Evolutionary conservation across 2,329 filamentous ascomycete species (phyloP).

Genomic region (Albophoma yamanashiensis): DNA sequence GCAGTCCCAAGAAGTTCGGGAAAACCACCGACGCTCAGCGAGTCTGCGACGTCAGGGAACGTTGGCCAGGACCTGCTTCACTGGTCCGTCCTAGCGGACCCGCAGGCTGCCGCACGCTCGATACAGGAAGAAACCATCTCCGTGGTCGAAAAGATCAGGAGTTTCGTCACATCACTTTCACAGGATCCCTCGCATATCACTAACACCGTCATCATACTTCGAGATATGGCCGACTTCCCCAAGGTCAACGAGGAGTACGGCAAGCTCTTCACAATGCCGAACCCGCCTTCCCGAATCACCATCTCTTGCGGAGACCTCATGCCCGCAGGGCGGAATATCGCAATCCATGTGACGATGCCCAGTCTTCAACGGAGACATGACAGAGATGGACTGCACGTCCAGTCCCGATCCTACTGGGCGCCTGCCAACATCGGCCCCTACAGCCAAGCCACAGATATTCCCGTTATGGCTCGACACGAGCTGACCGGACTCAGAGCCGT

Average conservation of each 20-base stretch:
- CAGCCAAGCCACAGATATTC: constrained; percentile 68
- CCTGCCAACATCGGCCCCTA: constrained; percentile 97
- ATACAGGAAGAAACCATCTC: constrained; percentile 37
- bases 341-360: constrained; percentile 44
- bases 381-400: constrained; percentile 69
- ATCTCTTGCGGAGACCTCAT: constrained; percentile 64
- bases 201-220: constrained; percentile 57
- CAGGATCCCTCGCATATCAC: constrained; percentile 30
- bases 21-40: constrained; percentile 6
- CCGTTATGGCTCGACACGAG: constrained; percentile 10
- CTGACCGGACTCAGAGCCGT: constrained; percentile 28
- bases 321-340: constrained; percentile 45
- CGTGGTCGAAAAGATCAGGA: constrained; percentile 34
- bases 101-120: constrained; percentile 10
- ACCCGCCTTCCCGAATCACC: constrained; percentile 77
- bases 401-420: constrained; percentile 92
- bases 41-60: background rate
- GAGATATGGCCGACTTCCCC: constrained; percentile 70
- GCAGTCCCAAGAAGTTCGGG: background rate
- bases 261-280: constrained; percentile 62
- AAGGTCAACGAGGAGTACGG: constrained; percentile 67
- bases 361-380: constrained; percentile 11
- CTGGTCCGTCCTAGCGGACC: constrained; percentile 27
- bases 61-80: constrained; percentile 15
- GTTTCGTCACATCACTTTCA: constrained; percentile 22